These are phyloP conservation scores for Cyberlindnera maclurae DNA, from an alignment of 805 yeast genomes.

Conservation along the genomic window DNA sequence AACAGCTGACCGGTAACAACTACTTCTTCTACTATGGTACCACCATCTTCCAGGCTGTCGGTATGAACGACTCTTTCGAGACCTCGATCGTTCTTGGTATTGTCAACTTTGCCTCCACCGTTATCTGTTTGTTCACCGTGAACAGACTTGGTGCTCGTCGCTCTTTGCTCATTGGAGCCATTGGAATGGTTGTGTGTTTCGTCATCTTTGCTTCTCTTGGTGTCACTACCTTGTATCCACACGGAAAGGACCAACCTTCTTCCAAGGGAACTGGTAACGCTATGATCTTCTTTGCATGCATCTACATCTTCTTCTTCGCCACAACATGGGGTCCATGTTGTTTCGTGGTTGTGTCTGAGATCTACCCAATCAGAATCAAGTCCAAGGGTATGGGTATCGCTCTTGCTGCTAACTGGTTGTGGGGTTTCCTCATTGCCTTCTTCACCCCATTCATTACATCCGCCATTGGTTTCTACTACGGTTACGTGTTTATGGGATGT, in stretches of 20 bases:
- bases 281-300: conserved; percentile 64
- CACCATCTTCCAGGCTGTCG: conserved; percentile 53
- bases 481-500: conserved; percentile 59
- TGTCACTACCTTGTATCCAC: conserved; percentile 36
- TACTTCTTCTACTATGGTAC: conserved; percentile 65
- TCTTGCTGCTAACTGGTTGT: conserved; percentile 55
- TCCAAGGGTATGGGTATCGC: conserved; percentile 51
- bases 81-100: conserved; percentile 54
- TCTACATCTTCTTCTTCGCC: conserved; percentile 63
- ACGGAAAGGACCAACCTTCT: conserved; percentile 40
- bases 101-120: conserved; percentile 52
- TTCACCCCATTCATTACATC: conserved; percentile 68
- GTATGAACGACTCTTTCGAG: conserved; percentile 49
- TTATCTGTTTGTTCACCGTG: conserved; percentile 41
- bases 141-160: conserved; percentile 50
- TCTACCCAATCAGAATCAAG: conserved; percentile 68
- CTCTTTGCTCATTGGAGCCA: conserved; percentile 41
- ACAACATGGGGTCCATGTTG: conserved; percentile 73
- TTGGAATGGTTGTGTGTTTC: conserved; percentile 40
- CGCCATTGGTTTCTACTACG: conserved; percentile 64
- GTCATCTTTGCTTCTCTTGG: conserved; percentile 55
- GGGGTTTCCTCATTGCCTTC: conserved; percentile 60
- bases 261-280: conserved; percentile 55
- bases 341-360: conserved; percentile 58
- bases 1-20: conserved; percentile 63